These are phyloP conservation scores for Aspergillus sclerotialis DNA, from an alignment of 2,329 filamentous ascomycete genomes.

Conservation along the genomic window DNA sequence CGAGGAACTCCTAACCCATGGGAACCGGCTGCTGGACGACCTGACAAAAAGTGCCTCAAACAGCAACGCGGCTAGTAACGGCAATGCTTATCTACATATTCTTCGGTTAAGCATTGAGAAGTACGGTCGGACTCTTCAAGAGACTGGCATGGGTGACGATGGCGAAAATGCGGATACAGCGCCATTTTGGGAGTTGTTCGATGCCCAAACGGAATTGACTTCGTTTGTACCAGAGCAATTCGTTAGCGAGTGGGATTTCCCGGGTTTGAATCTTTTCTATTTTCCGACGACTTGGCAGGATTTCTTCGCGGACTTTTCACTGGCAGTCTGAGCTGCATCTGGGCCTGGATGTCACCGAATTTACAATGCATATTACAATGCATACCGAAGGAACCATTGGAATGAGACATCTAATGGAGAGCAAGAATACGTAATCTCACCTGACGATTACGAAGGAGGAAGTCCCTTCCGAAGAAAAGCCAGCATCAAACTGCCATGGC, in stretches of 20 bases:
- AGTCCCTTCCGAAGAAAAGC: too few species aligned
- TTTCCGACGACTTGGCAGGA: constrained; percentile 43
- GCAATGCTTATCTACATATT: constrained; percentile 45
- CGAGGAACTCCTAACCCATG: constrained; percentile 37
- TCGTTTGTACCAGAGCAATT: constrained; percentile 51
- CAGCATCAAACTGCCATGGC: too few species aligned
- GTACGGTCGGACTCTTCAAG: constrained; percentile 40
- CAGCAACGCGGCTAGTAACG: constrained; percentile 31
- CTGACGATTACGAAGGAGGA: too few species aligned
- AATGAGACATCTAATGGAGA: too few species aligned
- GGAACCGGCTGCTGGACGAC: constrained; percentile 38
- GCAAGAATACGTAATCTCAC: too few species aligned
- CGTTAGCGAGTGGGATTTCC: constrained; percentile 53
- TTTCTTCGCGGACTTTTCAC: constrained; percentile 40
- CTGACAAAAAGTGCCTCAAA: constrained; percentile 27
- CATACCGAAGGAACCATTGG: too few species aligned
- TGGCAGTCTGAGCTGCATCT: constrained; percentile 21
- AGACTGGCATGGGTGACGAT: constrained; percentile 19
- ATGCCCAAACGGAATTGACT: constrained; percentile 43
- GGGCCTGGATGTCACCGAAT: too few species aligned
- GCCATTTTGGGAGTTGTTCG: constrained; percentile 28
- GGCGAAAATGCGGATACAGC: constrained; percentile 11
- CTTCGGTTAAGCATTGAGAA: constrained; percentile 45
- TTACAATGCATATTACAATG: too few species aligned
- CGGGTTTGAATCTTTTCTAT: constrained; percentile 47